Evolutionary conservation across 176 grass and related monocot genomes (phyloP), one percentile per base, ranked within the genome.

Genomic region (sorghum (Sorghum bicolor)): DNA sequence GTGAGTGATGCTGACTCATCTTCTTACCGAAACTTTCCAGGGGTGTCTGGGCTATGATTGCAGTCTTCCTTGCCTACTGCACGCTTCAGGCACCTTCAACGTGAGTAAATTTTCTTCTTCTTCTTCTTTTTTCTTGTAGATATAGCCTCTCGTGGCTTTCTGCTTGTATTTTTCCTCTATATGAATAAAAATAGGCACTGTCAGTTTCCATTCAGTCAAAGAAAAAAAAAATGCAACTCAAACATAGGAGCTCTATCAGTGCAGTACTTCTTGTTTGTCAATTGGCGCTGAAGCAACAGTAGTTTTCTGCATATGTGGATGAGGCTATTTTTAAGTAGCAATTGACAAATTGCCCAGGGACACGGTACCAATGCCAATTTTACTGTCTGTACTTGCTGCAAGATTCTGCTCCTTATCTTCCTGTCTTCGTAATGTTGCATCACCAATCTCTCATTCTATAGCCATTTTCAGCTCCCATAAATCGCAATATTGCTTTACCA

Each of bases 41-140:
- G 91, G 96, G 96, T 39, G 90, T 99, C 62, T 94, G 90, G 93
- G 91, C 96, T 32, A 99, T 99, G 96, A 99, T 99, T 83, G 93
- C 85, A 1, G 96, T 99, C 31, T 96, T 94, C 83, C 87, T 99
- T 55, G 96, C 94, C 74, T 99, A 99, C 68, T 99, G 93, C 63
- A 96, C 90, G 26, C 93, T 99, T 75, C 96, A 99, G 57, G 96
- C 96, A 63, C 93, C 96, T 92, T 96, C 96, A 24, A 99, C 96
- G 96, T 99, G 80, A 99, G 89, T 74, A 81, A 25, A 11, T 31
- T 17, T 37, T 10, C 58, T 15, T 40, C 4, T 48, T 48, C 44
- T 2, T 33, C 13, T 50, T 44, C 11, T 33, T 65, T 4, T 10
- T 24, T 11, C 22, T 10, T 10, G 22, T 24, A 60, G n/a, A 26